Evolutionary conservation across 1,139 yeast genomes (phyloP).

Genomic region (Geotrichum phurueaensis): DNA sequence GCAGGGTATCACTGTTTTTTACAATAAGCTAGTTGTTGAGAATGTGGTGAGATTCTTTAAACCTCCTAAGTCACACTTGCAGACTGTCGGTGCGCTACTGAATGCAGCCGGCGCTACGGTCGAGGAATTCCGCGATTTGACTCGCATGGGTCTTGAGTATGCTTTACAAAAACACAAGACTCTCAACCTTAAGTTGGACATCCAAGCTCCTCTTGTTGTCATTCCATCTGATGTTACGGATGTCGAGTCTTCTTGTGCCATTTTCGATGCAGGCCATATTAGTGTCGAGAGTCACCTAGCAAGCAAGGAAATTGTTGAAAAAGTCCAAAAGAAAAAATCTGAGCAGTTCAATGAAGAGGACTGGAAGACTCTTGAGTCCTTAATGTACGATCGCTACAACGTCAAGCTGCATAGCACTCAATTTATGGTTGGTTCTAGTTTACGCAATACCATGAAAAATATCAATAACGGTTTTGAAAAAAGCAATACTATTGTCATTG

Average conservation of each 20-base stretch:
- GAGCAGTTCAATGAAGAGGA: slow-evolving; percentile 62
- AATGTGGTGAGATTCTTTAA: slow-evolving; percentile 68
- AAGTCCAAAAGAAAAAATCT: slow-evolving; percentile 58
- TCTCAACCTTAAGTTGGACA: slow-evolving; percentile 70
- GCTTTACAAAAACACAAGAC: slow-evolving; percentile 93
- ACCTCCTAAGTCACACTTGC: slow-evolving; percentile 82
- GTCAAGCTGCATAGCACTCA: slow-evolving; percentile 79
- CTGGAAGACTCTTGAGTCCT: slow-evolving; percentile 62
- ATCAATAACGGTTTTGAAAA: slow-evolving; percentile 28
- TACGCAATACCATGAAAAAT: slow-evolving; percentile 60
- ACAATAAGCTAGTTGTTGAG: slow-evolving; percentile 75
- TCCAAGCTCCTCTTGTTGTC: slow-evolving; percentile 88
- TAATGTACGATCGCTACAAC: slow-evolving; percentile 85
- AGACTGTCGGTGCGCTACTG: slow-evolving; percentile 85
- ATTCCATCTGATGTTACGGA: slow-evolving; percentile 75
- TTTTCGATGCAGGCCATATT: slow-evolving; percentile 93
- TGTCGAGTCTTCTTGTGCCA: slow-evolving; percentile 81
- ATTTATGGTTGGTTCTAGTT: slow-evolving; percentile 75
- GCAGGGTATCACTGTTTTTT: slow-evolving; percentile 82
- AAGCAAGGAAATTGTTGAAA: slow-evolving; percentile 59
- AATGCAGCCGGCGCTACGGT: slow-evolving; percentile 94
- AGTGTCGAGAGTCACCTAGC: slow-evolving; percentile 77
- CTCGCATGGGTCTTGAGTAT: slow-evolving; percentile 86
- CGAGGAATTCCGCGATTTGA: slow-evolving; percentile 82
- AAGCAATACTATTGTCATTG: slow-evolving; percentile 54